phyloP scores from a whole-genome alignment of 176 grass and related monocot genomes.

The barley (Hordeum vulgare) region DNA sequence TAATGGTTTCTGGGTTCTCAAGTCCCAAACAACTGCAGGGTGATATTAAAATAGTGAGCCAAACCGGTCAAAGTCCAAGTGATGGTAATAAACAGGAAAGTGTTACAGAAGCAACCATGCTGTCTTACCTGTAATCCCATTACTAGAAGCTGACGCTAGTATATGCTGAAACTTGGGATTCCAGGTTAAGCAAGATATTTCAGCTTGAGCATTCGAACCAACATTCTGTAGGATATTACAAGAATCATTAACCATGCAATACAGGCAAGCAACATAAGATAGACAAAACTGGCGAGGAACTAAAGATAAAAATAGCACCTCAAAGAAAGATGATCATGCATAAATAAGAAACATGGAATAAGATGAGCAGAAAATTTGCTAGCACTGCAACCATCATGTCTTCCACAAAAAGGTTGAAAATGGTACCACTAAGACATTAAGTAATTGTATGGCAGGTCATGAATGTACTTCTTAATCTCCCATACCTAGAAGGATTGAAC shows the following conservation, averaged over 20 bases:
- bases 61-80: neutral
- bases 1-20: slow-evolving; percentile 76
- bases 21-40: slow-evolving; percentile 94
- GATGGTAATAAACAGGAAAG: neutral
- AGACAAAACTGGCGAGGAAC: neutral
- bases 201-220: slow-evolving; percentile 82
- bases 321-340: neutral
- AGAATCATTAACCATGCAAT: neutral
- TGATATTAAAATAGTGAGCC: slow-evolving; percentile 27
- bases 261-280: slow-evolving; percentile 6
- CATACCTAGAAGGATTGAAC: neutral
- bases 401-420: neutral
- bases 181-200: slow-evolving; percentile 91
- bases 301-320: slow-evolving; percentile 8
- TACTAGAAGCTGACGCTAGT: slow-evolving; percentile 79
- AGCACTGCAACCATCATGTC: neutral
- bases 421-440: too few relatives aligned
- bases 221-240: slow-evolving; percentile 54
- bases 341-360: neutral
- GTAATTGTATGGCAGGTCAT: neutral
- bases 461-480: neutral
- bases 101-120: neutral
- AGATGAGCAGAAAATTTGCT: neutral
- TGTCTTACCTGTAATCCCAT: slow-evolving; percentile 78
- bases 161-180: slow-evolving; percentile 97